Percentiles rank a stretch among this genome's conserved stretches.
Evolutionary conservation across 805 yeast species (phyloP).

Genomic region (Candida nitratophila): DNA sequence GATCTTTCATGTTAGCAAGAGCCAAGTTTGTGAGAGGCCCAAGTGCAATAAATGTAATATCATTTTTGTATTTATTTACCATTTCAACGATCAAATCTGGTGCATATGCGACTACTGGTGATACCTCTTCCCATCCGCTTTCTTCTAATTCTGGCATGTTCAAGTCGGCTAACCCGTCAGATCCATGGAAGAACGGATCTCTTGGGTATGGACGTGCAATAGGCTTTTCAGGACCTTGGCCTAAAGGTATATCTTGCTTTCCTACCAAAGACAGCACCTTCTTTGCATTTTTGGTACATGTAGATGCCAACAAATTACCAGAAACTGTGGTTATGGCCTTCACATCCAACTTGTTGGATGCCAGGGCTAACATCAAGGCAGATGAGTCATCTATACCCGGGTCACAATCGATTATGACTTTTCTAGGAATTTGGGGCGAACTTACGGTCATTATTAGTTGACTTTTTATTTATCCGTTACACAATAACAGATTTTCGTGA

Average conservation of each 20-base stretch:
- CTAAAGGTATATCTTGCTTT: slow-evolving; percentile 15
- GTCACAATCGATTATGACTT: slow-evolving; percentile 19
- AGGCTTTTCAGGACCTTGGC: slow-evolving; percentile 22
- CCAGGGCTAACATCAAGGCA: slow-evolving; percentile 17
- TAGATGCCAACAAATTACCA: slow-evolving; percentile 16
- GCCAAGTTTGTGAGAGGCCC: slow-evolving; percentile 21
- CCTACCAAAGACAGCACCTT: slow-evolving; percentile 14
- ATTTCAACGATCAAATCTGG: slow-evolving; percentile 17
- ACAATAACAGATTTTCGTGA: too few relatives aligned
- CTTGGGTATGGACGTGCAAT: slow-evolving; percentile 18
- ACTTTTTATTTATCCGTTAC: too few relatives aligned
- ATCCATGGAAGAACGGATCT: slow-evolving; percentile 21
- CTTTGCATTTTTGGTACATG: slow-evolving; percentile 15
- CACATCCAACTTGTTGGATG: slow-evolving; percentile 17
- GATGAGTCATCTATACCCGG: slow-evolving; percentile 23
- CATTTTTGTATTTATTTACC: slow-evolving; percentile 10
- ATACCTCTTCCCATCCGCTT: slow-evolving; percentile 8
- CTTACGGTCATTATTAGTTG: too few relatives aligned
- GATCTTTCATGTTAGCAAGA: slow-evolving; percentile 18
- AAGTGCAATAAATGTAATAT: slow-evolving; percentile 15
- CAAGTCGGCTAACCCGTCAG: slow-evolving; percentile 19
- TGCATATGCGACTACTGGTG: slow-evolving; percentile 8
- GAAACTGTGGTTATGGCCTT: slow-evolving; percentile 22
- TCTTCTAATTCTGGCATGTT: slow-evolving; percentile 12
- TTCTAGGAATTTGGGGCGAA: neutral